Percentiles rank a stretch among this genome's conserved stretches.
Evolutionary conservation across 768 basidiomycete genomes (phyloP).

Genomic region (Pulveroboletus sp.): DNA sequence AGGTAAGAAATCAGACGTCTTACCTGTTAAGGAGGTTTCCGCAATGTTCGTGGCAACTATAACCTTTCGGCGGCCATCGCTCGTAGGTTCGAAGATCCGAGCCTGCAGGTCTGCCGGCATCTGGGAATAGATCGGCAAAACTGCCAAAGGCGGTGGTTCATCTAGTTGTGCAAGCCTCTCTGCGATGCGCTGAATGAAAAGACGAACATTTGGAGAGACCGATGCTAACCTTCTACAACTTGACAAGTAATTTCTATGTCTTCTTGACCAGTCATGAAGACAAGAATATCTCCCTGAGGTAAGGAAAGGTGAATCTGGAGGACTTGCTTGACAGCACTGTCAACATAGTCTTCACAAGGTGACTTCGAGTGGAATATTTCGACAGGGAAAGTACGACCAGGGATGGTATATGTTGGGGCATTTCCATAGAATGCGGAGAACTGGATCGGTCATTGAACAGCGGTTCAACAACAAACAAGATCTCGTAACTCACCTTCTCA

Average conservation of each 20-base stretch:
- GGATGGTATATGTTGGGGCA: conserved; percentile 92
- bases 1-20: conserved; percentile 9
- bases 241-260: conserved; percentile 98
- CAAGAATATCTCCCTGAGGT: conserved; percentile 90
- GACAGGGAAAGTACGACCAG: conserved; percentile 94
- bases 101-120: conserved; percentile 99
- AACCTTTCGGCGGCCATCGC: conserved; percentile 92
- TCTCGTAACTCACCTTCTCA: conserved; percentile 65
- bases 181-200: conserved; percentile 29
- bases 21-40: conserved; percentile 93
- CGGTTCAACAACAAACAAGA: neutral
- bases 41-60: conserved; percentile 99
- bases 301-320: conserved; percentile 93
- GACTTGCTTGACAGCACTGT: conserved; percentile 96
- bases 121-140: conserved; percentile 98
- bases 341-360: conserved; percentile 98
- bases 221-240: conserved; percentile 73
- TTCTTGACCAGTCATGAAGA: conserved; percentile 99
- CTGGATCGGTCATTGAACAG: conserved; percentile 37
- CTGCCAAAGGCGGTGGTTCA: conserved; percentile 79
- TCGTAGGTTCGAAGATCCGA: conserved; percentile 93
- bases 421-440: conserved; percentile 95
- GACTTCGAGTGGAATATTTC: conserved; percentile 96
- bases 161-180: conserved; percentile 92
- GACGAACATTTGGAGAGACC: neutral